Evolutionary conservation across 352 stramenopile species (phyloP), one percentile per base, ranked within the genome.

Genomic region (Globisporangium canariense): DNA sequence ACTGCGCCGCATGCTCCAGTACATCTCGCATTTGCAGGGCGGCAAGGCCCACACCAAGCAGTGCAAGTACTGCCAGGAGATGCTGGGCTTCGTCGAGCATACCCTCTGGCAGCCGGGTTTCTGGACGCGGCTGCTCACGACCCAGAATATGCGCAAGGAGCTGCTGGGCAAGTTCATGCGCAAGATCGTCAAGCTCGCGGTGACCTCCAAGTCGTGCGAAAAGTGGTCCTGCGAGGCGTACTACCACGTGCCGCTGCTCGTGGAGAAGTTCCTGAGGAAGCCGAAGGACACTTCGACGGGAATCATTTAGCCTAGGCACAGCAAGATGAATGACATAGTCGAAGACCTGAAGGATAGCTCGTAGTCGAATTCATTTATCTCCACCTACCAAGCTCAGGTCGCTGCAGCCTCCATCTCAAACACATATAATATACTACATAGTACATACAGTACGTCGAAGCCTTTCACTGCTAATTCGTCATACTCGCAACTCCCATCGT

Each of bases 181-280:
- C 54, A 60, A 49, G 34, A 60, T 60, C 34, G 54, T 60, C 13
- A 13, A 38, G n/a, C 11, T 52, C 43, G 57, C 57, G 4, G 43
- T 55, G 18, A 34, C 41, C 0, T 62, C 40, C 13, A 43, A 55
- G n/a, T 45, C 40, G 11, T 30, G 43, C 57, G 57, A 62, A 28
- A 28, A 20, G 9, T 46, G 8, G 8, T 18, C 57, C 11, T 55
- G 49, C 49, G 49, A 55, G 49, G 49, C 49, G 22, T 55, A 55
- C 49, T 55, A 55, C 49, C 54, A 60, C 54, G 36, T 60, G 54
- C 54, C 54, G 7, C 20, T 60, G 54, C 54, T 60, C n/a, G 54
- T 60, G 36, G 54, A 60, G 34, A 43, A 45, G 5, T 60, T 60
- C 54, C 54, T 60, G 54, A 32, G 54, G 13, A 60, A 60, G 20